These are phyloP conservation scores for Penicillium macrosclerotiorum DNA, from an alignment of 495 filamentous ascomycete species.

Conservation along the genomic window DNA sequence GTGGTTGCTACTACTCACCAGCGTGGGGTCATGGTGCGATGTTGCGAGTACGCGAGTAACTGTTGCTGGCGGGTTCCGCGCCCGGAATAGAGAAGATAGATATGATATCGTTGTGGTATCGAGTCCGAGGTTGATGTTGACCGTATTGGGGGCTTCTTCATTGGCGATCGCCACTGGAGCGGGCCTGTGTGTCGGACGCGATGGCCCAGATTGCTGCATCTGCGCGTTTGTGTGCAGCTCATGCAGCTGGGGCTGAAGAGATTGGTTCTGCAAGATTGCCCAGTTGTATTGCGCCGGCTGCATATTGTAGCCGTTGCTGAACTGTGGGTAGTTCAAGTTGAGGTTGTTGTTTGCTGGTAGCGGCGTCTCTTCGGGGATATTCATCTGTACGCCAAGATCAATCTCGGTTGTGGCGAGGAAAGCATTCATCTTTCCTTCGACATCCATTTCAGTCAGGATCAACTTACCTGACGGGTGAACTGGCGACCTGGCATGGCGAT, in stretches of 20 bases:
- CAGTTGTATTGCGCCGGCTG: conserved; percentile 1
- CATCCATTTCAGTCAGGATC: background rate
- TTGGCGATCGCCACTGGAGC: too few relatives aligned
- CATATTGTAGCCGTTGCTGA: background rate
- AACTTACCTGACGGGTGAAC: conserved; percentile 28
- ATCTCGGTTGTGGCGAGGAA: background rate
- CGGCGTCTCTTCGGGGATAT: conserved; percentile 10
- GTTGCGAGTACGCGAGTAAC: too few relatives aligned
- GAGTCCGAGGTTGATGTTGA: too few relatives aligned
- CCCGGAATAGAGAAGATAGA: too few relatives aligned
- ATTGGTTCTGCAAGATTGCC: background rate
- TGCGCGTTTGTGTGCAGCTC: background rate
- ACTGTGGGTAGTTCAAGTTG: background rate
- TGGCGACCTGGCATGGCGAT: conserved; percentile 42
- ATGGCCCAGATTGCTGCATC: too few relatives aligned
- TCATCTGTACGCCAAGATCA: conserved; percentile 10
- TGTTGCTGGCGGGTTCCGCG: too few relatives aligned
- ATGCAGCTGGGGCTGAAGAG: background rate
- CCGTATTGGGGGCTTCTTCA: too few relatives aligned
- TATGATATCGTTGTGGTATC: too few relatives aligned
- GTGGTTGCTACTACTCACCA: background rate
- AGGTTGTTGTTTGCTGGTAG: background rate
- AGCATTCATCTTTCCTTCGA: background rate
- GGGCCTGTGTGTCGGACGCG: too few relatives aligned
- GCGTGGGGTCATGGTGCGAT: too few relatives aligned